Evolutionary conservation across 2,329 filamentous ascomycete species (phyloP).

Genomic region (Paecilomyces fulvus): DNA sequence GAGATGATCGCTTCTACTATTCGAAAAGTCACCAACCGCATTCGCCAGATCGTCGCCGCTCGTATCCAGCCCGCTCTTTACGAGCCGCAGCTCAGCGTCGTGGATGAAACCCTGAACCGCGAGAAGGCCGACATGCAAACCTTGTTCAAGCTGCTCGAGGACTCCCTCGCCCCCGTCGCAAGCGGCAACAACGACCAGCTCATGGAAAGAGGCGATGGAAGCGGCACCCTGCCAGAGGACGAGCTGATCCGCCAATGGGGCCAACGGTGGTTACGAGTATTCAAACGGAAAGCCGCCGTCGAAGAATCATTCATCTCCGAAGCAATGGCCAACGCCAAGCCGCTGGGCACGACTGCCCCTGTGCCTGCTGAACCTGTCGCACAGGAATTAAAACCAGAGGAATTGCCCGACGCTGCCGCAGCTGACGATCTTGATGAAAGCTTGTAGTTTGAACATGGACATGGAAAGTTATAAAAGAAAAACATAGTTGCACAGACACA

Average conservation of each 20-base stretch:
- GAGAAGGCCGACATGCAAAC: constrained; percentile 69
- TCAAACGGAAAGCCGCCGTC: constrained; percentile 70
- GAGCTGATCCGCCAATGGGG: constrained; percentile 71
- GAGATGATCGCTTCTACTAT: constrained; percentile 87
- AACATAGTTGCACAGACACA: not conserved
- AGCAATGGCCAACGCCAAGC: constrained; percentile 41
- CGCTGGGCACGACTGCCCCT: constrained; percentile 31
- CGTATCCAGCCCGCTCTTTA: constrained; percentile 50
- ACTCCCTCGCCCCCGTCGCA: constrained; percentile 65
- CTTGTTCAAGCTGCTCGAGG: constrained; percentile 73
- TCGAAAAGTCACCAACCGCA: constrained; percentile 77
- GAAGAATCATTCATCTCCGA: constrained; percentile 66
- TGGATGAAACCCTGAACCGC: constrained; percentile 58
- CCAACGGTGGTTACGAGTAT: constrained; percentile 76
- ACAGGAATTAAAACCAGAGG: constrained; percentile 5
- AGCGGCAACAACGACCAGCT: constrained; percentile 64
- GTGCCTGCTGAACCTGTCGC: constrained; percentile 2
- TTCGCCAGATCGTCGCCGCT: constrained; percentile 67
- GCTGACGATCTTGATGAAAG: not conserved
- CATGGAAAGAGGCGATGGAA: constrained; percentile 57
- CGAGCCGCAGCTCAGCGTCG: constrained; percentile 46
- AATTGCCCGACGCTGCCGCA: constrained; percentile 3
- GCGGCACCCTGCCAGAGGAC: constrained; percentile 44
- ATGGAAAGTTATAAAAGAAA: not conserved
- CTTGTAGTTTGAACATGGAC: not conserved